Evolutionary conservation across 441 rosid genomes (phyloP).

Genomic region (Francoa sonchifolia): DNA sequence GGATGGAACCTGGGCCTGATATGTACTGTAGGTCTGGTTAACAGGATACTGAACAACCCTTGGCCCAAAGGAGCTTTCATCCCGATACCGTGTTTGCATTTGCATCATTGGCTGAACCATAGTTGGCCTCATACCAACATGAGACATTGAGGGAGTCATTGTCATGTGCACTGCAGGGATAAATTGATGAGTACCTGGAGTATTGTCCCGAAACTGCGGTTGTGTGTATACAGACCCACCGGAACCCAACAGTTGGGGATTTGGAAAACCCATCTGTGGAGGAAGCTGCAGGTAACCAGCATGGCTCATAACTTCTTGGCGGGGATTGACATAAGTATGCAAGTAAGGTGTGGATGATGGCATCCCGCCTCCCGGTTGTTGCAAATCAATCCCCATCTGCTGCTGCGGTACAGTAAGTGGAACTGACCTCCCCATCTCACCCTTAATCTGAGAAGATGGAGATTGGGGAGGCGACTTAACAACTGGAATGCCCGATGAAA

Average conservation of each 20-base stretch:
- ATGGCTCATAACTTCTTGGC: slow-evolving; percentile 22
- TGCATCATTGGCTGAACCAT: slow-evolving; percentile 34
- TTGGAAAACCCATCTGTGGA: slow-evolving; percentile 35
- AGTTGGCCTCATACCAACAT: slow-evolving; percentile 29
- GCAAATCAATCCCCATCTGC: slow-evolving; percentile 31
- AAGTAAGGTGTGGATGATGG: slow-evolving; percentile 18
- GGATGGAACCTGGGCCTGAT: slow-evolving; percentile 26
- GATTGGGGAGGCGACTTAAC: slow-evolving; percentile 24
- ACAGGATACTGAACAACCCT: slow-evolving; percentile 37
- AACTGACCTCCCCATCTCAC: slow-evolving; percentile 29
- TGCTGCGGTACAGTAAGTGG: slow-evolving; percentile 23
- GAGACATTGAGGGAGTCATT: slow-evolving; percentile 28
- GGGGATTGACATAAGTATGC: slow-evolving; percentile 31
- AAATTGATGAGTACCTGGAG: slow-evolving; percentile 27
- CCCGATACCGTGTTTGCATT: slow-evolving; percentile 21
- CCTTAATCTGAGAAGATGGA: slow-evolving; percentile 25
- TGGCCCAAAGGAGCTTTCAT: slow-evolving; percentile 26
- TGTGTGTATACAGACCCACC: slow-evolving; percentile 22
- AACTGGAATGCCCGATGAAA: slow-evolving; percentile 24
- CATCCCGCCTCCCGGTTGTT: slow-evolving; percentile 18
- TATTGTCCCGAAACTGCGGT: slow-evolving; percentile 25
- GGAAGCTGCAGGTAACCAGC: slow-evolving; percentile 23
- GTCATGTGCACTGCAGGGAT: slow-evolving; percentile 37
- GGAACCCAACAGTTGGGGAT: slow-evolving; percentile 26
- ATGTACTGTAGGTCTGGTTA: slow-evolving; percentile 30